Conservation (phyloP, 257 asterid genomes). For the Hygrophila difformis region DNA sequence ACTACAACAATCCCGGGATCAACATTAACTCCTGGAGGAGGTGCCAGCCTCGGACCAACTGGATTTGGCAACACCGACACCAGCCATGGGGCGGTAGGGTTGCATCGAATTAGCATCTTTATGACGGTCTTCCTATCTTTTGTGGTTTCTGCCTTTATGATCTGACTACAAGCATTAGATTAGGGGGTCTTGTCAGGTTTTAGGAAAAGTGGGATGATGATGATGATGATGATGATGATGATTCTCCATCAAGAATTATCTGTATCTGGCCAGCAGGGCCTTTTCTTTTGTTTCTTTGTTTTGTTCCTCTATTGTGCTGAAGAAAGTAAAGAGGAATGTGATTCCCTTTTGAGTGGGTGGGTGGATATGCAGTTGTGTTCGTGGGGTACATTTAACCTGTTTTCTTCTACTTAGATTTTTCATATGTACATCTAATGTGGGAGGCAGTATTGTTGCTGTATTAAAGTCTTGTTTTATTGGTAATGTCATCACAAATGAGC, state of each 20-base stretch:
- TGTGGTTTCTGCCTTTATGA: too few relatives aligned
- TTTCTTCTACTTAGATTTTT: conserved; percentile 28
- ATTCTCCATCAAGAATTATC: background rate
- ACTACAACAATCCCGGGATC: conserved; percentile 18
- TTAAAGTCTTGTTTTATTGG: too few relatives aligned
- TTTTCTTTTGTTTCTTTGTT: conserved; percentile 13
- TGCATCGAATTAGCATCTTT: conserved; percentile 10
- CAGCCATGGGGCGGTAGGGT: conserved; percentile 1
- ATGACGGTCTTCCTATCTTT: too few relatives aligned
- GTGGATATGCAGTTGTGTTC: background rate
- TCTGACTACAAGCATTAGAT: too few relatives aligned
- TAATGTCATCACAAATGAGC: too few relatives aligned
- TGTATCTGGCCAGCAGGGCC: conserved; percentile 17
- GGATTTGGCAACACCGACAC: conserved; percentile 14
- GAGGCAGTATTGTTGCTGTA: conserved; percentile 23
- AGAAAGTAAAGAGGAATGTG: conserved; percentile 19
- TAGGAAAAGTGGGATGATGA: background rate
- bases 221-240: too few relatives aligned
- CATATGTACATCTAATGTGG: conserved; percentile 38
- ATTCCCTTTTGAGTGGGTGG: conserved; percentile 15
- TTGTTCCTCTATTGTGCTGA: conserved; percentile 17
- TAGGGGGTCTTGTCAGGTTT: background rate
- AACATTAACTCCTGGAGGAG: background rate
- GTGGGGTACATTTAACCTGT: conserved; percentile 17
- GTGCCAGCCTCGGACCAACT: conserved; percentile 20